Evolutionary conservation across 176 grass and related monocot species (phyloP).

Genomic region (Oryza rufipogon): DNA sequence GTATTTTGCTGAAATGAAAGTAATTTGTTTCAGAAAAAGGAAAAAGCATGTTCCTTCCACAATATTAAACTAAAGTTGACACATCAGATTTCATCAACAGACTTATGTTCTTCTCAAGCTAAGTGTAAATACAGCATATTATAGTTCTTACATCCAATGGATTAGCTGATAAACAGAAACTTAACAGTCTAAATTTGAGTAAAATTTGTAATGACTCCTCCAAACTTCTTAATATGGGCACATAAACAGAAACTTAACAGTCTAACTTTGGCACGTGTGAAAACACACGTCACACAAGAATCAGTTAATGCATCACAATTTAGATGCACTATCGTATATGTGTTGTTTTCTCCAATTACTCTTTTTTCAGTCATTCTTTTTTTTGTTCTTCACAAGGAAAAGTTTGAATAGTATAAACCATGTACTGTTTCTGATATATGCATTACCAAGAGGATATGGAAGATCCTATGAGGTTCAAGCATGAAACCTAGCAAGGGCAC

Average conservation of each 20-base stretch:
- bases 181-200: background rate
- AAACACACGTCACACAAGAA: background rate
- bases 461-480: slow-evolving; percentile 12
- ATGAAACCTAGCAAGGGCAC: slow-evolving; percentile 19
- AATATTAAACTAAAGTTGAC: slow-evolving; percentile 17
- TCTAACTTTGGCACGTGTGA: background rate
- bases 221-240: background rate
- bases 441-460: background rate
- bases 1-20: slow-evolving; percentile 6
- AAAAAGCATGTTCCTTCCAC: slow-evolving; percentile 12
- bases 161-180: background rate
- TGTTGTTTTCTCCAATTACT: background rate
- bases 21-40: background rate
- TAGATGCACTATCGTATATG: background rate
- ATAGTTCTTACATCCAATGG: background rate
- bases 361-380: background rate
- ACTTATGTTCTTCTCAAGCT: background rate
- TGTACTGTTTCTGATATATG: background rate
- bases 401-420: background rate
- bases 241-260: background rate
- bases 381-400: background rate
- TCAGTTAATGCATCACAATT: background rate
- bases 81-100: background rate
- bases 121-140: background rate
- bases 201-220: background rate